Evolutionary conservation across 176 grass and related monocot genomes (phyloP), one percentile per base, ranked within the genome.

Genomic region (Avena insularis): DNA sequence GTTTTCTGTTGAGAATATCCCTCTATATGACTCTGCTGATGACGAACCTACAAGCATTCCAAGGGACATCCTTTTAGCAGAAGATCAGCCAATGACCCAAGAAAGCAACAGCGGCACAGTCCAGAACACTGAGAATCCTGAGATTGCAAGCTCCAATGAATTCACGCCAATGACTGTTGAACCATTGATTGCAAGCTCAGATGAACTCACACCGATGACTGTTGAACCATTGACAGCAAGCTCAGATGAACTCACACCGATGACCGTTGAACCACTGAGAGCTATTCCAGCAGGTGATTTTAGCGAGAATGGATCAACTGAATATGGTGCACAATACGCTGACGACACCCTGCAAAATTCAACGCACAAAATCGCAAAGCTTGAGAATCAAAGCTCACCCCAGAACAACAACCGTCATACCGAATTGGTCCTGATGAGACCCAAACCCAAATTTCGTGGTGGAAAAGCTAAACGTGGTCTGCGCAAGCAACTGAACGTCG

Each of bases 1-100:
- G 81, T 99, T 92, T 86, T 99, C 97, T 82, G 94, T 99, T 90
- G 97, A 99, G 81, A 96, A 99, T 90, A 86, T 99, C 62, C 97
- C 94, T 74, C 91, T 99, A 57, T 99, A 99, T 90, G 97, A 99
- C 91, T 99, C 97, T 83, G 85, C 93, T 58, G 97, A 99, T 78
- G 97, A 99, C 12, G 90, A 89, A 79, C 97, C 86, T 64, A 88
- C 85, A 45, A 94, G 93, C 78, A 77, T 88, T 85, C 89, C 79
- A 73, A 91, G 87, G 68, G 89, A 83, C 65, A 93, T 94, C 64
- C 69, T 89, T 33, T 80, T 90, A 78, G 31, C 79, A 86, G 91
- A 75, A 71, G 60, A 61, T 78, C 73, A 33, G 13, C 3, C 38
- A 55, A 62, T 78, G 83, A 63, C 46, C 54, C 60, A 81, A 63